A percentile compares a stretch with the other conserved stretches of the same genome.
phyloP scores from a whole-genome alignment of 164 flowering plant genomes.

The Sextonia rubra region DNA sequence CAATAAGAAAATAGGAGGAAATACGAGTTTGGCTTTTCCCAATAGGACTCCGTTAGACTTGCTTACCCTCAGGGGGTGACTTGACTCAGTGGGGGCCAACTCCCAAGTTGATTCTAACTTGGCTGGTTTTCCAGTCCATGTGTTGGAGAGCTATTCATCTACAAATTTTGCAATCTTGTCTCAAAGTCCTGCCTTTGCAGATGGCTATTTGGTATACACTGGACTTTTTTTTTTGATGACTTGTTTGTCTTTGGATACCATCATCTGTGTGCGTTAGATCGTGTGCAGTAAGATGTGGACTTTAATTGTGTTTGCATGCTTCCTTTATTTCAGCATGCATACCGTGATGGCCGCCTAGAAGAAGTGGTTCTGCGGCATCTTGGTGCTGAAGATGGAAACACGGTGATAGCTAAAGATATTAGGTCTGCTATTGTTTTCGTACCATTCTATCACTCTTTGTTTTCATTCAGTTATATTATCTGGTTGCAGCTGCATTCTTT shows the following conservation, averaged over 20 bases:
- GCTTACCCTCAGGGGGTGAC: too few species aligned
- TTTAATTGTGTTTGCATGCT: not conserved
- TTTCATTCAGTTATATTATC: not conserved
- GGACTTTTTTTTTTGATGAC: not conserved
- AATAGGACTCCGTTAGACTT: too few species aligned
- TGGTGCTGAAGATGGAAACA: constrained; percentile 79
- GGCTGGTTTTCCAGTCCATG: too few species aligned
- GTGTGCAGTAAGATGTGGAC: not conserved
- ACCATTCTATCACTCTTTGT: not conserved
- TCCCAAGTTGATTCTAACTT: too few species aligned
- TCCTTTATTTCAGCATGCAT: constrained; percentile 67
- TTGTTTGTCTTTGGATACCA: not conserved
- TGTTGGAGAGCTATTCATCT: too few species aligned
- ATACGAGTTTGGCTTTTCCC: too few species aligned
- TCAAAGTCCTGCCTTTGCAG: too few species aligned
- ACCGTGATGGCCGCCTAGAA: constrained; percentile 83
- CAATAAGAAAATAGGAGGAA: too few species aligned
- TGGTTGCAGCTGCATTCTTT: not conserved
- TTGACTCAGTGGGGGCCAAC: too few species aligned
- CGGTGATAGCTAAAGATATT: constrained; percentile 73
- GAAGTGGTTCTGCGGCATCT: constrained; percentile 83
- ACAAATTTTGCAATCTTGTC: too few species aligned
- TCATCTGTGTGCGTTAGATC: not conserved
- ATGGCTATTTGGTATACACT: too few species aligned
- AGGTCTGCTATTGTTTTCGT: constrained; percentile 40